Conservation (phyloP, 306 rosid species). For the Astragalus membranaceus region DNA sequence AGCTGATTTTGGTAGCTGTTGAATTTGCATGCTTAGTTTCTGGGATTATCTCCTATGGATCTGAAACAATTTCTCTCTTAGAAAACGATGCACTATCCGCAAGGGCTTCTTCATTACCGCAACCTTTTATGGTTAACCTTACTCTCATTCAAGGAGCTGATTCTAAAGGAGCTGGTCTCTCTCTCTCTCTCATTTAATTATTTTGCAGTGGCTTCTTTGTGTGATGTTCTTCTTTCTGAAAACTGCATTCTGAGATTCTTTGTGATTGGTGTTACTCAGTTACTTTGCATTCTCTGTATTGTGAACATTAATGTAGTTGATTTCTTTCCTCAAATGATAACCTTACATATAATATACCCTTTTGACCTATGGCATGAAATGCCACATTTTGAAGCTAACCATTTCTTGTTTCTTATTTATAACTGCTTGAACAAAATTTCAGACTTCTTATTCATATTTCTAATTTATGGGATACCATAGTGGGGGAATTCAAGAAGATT, state of each 20-base stretch:
- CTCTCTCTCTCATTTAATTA: neutral
- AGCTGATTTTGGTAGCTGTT: conserved; percentile 29
- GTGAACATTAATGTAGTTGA: neutral
- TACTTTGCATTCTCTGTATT: neutral
- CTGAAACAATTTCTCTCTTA: conserved; percentile 32
- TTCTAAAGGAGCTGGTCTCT: conserved; percentile 67
- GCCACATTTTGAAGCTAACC: conserved; percentile 10
- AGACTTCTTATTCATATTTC: neutral
- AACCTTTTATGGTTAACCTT: conserved; percentile 58
- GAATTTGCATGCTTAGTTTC: conserved; percentile 28
- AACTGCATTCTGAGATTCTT: conserved; percentile 7
- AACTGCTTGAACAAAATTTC: neutral
- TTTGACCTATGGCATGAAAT: conserved; percentile 1
- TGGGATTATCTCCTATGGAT: conserved; percentile 34
- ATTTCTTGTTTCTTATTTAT: neutral
- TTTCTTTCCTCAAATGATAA: neutral
- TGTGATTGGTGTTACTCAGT: too few relatives aligned
- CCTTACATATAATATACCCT: neutral
- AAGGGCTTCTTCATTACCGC: conserved; percentile 10
- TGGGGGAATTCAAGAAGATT: neutral
- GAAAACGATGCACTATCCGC: conserved; percentile 22
- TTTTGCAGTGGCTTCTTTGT: neutral
- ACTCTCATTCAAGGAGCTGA: conserved; percentile 67
- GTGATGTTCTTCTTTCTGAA: neutral
- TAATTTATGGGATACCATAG: neutral